Conservation (phyloP, 2,329 filamentous ascomycete species). For the Chaetomium sp. region DNA sequence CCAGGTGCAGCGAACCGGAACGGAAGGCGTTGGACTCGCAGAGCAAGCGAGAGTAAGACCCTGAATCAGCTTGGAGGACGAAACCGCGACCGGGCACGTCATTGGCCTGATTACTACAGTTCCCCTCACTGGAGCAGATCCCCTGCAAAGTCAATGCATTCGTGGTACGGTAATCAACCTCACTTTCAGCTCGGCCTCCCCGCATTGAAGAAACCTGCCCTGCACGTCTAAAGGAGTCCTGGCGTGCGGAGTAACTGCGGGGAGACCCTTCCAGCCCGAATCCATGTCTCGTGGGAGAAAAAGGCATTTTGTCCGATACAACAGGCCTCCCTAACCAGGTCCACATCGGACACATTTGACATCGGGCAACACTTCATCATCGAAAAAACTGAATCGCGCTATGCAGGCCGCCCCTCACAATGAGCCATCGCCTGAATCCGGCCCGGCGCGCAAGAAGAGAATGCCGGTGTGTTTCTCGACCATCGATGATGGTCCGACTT, state of each 20-base stretch:
- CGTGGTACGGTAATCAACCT: no score
- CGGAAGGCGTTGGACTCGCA: no score
- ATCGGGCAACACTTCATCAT: background rate
- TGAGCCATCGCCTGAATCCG: constrained; percentile 1
- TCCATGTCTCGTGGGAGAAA: no score
- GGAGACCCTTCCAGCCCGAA: background rate
- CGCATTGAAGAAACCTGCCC: background rate
- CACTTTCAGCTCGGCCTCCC: background rate
- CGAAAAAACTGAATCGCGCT: background rate
- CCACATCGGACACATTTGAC: background rate
- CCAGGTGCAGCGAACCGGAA: no score
- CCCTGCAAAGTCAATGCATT: no score
- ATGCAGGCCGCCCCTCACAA: background rate
- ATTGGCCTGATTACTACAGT: no score
- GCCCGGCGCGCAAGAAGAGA: constrained; percentile 13
- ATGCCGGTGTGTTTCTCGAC: constrained; percentile 10
- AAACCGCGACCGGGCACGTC: no score
- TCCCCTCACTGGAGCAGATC: no score
- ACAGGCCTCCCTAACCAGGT: background rate
- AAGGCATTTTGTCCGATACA: background rate
- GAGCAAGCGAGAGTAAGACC: no score
- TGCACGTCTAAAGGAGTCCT: background rate
- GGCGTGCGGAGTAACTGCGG: background rate
- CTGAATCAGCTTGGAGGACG: no score
- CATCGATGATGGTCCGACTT: background rate